phyloP scores from a whole-genome alignment of 2,329 filamentous ascomycete species.

The Penicillium sp. region DNA sequence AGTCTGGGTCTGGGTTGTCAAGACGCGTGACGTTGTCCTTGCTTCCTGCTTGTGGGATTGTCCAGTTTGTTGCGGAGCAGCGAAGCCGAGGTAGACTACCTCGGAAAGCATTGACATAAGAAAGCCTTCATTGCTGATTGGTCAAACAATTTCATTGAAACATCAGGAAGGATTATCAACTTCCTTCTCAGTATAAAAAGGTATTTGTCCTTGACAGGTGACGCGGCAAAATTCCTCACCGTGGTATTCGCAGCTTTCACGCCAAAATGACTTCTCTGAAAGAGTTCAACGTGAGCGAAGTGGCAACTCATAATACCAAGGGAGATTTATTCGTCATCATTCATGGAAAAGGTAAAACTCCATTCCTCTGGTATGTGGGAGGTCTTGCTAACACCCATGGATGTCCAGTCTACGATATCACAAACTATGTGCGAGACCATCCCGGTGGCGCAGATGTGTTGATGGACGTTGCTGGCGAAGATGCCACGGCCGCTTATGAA shows the following conservation, averaged over 20 bases:
- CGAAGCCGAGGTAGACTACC: slow-evolving; percentile 5
- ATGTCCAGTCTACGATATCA: slow-evolving; percentile 59
- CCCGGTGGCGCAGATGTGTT: slow-evolving; percentile 51
- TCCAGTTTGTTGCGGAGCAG: not conserved
- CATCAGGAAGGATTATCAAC: not conserved
- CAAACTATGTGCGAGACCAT: slow-evolving; percentile 60
- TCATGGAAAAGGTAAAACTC: slow-evolving; percentile 52
- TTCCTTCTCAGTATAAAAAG: not conserved
- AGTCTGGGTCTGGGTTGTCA: not conserved
- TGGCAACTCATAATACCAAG: slow-evolving; percentile 51
- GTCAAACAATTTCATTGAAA: not conserved
- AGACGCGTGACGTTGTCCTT: not conserved
- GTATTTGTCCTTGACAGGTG: not conserved
- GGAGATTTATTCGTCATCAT: slow-evolving; percentile 57
- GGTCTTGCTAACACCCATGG: not conserved
- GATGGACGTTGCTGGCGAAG: slow-evolving; percentile 42
- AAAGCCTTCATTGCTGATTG: not conserved
- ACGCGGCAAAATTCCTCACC: not conserved
- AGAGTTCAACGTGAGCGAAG: slow-evolving; percentile 24
- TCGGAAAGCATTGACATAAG: not conserved
- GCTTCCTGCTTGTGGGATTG: not conserved
- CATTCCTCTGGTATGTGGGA: not conserved
- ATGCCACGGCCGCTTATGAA: slow-evolving; percentile 46
- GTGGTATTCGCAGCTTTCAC: not conserved
- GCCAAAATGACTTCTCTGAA: slow-evolving; percentile 4